Evolutionary conservation across 331 rosid genomes (phyloP).

Genomic region (Acacia pycnantha): DNA sequence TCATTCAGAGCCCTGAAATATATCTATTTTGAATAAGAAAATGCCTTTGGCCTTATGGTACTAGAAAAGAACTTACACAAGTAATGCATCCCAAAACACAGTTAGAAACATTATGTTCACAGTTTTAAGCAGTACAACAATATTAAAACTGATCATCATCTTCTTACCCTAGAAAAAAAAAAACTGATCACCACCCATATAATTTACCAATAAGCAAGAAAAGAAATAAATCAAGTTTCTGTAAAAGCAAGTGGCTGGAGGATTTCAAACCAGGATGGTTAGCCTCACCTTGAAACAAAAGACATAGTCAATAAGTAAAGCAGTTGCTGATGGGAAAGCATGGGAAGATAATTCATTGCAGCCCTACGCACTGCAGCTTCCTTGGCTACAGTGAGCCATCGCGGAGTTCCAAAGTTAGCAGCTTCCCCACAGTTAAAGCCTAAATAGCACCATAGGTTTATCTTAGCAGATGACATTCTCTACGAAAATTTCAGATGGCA

Average conservation of each 20-base stretch:
- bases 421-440: slow-evolving; percentile 99
- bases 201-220: background rate
- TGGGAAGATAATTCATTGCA: slow-evolving; percentile 97
- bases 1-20: slow-evolving; percentile 16
- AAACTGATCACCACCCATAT: background rate
- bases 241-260: slow-evolving; percentile 2
- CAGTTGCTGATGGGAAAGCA: slow-evolving; percentile 99
- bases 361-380: slow-evolving; percentile 99
- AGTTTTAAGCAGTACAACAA: background rate
- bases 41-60: background rate
- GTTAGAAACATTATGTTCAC: slow-evolving; percentile 17
- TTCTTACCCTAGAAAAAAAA: background rate
- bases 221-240: slow-evolving; percentile 9
- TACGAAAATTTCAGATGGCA: background rate
- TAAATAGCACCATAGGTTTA: slow-evolving; percentile 33
- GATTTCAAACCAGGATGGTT: background rate
- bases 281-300: slow-evolving; percentile 82
- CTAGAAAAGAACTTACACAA: slow-evolving; percentile 14
- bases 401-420: slow-evolving; percentile 97
- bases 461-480: background rate
- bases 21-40: slow-evolving; percentile 12
- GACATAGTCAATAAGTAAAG: slow-evolving; percentile 95
- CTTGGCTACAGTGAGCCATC: slow-evolving; percentile 92
- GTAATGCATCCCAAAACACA: slow-evolving; percentile 17
- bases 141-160: background rate